phyloP scores from a whole-genome alignment of 257 asterid genomes.

The Paraleonurus japonicus region DNA sequence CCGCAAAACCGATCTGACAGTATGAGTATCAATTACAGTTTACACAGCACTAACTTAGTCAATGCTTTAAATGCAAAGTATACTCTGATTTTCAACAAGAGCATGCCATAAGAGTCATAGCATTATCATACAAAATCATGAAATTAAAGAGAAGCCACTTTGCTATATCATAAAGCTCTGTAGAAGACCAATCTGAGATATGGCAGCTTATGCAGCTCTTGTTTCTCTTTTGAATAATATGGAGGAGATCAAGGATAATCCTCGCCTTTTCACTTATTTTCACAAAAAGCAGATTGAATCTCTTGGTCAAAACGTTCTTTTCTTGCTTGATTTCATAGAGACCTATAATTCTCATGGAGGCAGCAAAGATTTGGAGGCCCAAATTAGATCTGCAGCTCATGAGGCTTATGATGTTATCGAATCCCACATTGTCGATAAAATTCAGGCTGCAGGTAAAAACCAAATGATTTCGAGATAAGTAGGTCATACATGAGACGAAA shows the following conservation, averaged over 20 bases:
- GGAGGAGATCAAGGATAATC: neutral
- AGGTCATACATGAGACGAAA: too few species aligned
- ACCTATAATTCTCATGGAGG: neutral
- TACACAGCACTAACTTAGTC: too few species aligned
- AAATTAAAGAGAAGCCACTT: neutral
- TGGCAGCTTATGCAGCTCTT: neutral
- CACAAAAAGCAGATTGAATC: neutral
- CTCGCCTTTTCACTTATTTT: neutral
- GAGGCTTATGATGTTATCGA: neutral
- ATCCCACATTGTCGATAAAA: neutral
- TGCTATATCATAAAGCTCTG: too few species aligned
- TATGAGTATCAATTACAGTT: too few species aligned
- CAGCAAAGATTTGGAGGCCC: neutral
- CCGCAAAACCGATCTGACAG: too few species aligned
- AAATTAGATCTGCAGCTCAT: neutral
- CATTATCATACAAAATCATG: neutral
- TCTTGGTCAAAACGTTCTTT: neutral
- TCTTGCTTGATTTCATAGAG: neutral
- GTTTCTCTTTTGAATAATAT: neutral
- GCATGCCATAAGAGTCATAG: neutral
- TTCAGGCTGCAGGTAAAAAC: neutral
- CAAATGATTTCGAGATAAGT: neutral
- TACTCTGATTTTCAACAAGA: neutral
- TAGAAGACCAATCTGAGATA: neutral
- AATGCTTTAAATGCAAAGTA: too few species aligned